Conservation (phyloP, 1,284 basidiomycete species). For the Cystobasidiaceae sp. region DNA sequence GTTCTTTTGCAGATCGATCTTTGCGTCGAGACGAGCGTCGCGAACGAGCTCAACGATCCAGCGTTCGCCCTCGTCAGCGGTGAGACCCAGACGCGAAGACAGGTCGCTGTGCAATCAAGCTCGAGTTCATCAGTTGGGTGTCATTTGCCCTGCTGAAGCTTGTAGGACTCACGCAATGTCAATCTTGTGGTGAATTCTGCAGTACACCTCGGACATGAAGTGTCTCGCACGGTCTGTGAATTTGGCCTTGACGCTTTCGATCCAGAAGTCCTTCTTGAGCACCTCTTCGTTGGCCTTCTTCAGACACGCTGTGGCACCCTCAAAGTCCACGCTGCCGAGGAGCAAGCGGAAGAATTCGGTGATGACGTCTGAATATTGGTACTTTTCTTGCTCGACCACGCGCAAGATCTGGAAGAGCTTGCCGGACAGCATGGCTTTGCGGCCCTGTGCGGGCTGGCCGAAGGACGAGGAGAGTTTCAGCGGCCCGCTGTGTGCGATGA, state of each 20-base stretch:
- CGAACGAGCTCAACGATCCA: slow-evolving; percentile 99
- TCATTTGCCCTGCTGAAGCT: slow-evolving; percentile 3
- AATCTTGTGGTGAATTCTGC: slow-evolving; percentile 92
- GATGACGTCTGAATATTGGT: slow-evolving; percentile 90
- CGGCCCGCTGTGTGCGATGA: slow-evolving; percentile 71
- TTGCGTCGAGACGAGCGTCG: slow-evolving; percentile 94
- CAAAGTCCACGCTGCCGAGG: slow-evolving; percentile 87
- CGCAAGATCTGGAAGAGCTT: slow-evolving; percentile 67
- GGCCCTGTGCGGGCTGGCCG: slow-evolving; percentile 15
- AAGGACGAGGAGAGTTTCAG: slow-evolving; percentile 33
- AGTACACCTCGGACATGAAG: slow-evolving; percentile 94
- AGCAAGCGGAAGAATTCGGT: slow-evolving; percentile 89
- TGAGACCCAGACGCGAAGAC: slow-evolving; percentile 84
- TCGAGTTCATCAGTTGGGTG: slow-evolving; percentile 6
- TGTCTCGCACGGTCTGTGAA: slow-evolving; percentile 95
- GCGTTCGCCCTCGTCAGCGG: slow-evolving; percentile 90
- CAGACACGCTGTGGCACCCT: slow-evolving; percentile 55
- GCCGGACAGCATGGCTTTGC: slow-evolving; percentile 27
- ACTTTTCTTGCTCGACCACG: slow-evolving; percentile 85
- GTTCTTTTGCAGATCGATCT: slow-evolving; percentile 87
- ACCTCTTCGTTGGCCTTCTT: slow-evolving; percentile 63
- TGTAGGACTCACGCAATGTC: slow-evolving; percentile 83
- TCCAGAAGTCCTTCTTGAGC: slow-evolving; percentile 88
- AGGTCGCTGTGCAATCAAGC: slow-evolving; percentile 62
- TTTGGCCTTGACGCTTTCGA: slow-evolving; percentile 79